phyloP scores from a whole-genome alignment of 352 stramenopile species.

The Vaucheria bursata region DNA sequence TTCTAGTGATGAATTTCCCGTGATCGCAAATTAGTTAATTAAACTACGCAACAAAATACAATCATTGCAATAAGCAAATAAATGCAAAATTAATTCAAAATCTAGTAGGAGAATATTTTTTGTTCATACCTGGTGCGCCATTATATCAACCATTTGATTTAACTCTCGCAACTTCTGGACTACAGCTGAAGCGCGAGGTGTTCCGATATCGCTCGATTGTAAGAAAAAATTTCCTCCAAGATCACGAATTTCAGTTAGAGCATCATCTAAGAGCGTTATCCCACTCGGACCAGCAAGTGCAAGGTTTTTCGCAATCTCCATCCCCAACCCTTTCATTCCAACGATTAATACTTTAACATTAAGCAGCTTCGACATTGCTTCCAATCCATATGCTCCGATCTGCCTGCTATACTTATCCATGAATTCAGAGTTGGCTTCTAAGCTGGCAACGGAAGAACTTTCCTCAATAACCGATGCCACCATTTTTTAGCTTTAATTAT shows the following conservation, averaged over 20 bases:
- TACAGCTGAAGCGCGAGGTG: constrained; percentile 53
- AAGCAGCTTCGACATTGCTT: constrained; percentile 73
- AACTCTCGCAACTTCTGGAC: constrained; percentile 63
- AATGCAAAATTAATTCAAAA: too few relatives aligned
- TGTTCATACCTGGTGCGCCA: constrained; percentile 54
- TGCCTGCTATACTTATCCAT: constrained; percentile 86
- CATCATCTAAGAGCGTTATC: constrained; percentile 72
- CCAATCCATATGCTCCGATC: constrained; percentile 77
- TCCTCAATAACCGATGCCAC: too few relatives aligned
- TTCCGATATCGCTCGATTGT: constrained; percentile 55
- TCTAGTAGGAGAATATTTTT: too few relatives aligned
- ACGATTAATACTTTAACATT: constrained; percentile 68
- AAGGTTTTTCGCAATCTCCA: constrained; percentile 84
- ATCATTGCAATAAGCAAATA: too few relatives aligned
- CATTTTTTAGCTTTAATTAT: too few relatives aligned
- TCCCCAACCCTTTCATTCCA: constrained; percentile 71
- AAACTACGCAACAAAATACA: too few relatives aligned
- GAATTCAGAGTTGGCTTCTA: constrained; percentile 65
- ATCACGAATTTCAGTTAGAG: constrained; percentile 64
- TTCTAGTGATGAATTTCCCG: too few relatives aligned
- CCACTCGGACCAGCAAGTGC: constrained; percentile 71
- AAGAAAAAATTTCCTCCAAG: constrained; percentile 86
- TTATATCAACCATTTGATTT: constrained; percentile 76
- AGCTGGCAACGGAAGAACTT: too few relatives aligned
- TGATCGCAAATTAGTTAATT: too few relatives aligned